A percentile compares a stretch with the other conserved stretches of the same genome.
Conservation (phyloP, 352 stramenopile species). For the Pythium coloratum region DNA sequence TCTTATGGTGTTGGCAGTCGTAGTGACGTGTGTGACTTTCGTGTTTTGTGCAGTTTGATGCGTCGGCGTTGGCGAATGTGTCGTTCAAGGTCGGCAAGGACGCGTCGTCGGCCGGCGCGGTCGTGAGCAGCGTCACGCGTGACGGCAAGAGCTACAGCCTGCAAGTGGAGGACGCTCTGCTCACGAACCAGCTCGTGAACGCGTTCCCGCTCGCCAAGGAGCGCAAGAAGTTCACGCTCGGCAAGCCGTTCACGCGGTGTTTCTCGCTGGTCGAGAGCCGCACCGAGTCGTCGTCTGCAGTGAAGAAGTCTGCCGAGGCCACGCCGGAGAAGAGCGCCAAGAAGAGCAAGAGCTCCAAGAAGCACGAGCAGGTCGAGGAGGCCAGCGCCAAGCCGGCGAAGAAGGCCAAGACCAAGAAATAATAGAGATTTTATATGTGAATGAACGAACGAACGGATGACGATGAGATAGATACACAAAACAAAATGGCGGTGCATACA, state of each 20-base stretch:
- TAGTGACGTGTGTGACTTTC: not conserved
- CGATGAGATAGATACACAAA: not conserved
- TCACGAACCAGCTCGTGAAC: conserved; percentile 78
- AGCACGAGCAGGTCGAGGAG: conserved; percentile 51
- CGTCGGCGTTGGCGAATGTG: conserved; percentile 63
- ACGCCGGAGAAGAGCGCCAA: conserved; percentile 17
- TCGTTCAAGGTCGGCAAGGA: conserved; percentile 62
- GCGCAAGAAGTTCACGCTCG: conserved; percentile 61
- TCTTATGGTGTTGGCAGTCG: not conserved
- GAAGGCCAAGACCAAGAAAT: conserved; percentile 30
- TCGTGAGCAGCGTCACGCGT: conserved; percentile 45
- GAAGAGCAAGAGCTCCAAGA: conserved; percentile 52
- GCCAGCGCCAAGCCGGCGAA: conserved; percentile 35
- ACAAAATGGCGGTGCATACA: conserved; percentile 1
- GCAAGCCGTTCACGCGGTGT: conserved; percentile 71
- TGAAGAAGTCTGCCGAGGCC: conserved; percentile 16
- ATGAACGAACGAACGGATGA: not conserved
- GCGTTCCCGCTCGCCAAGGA: conserved; percentile 60
- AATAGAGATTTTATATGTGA: conserved; percentile 13
- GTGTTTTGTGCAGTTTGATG: conserved; percentile 50
- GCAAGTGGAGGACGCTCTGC: conserved; percentile 55
- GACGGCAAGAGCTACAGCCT: conserved; percentile 57
- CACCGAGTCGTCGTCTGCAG: not conserved
- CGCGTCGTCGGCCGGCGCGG: conserved; percentile 27
- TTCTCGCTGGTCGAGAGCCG: conserved; percentile 72